Evolutionary conservation across 208 protist species (phyloP), one percentile per base, ranked within the genome.

Genomic region (Wallacemonas rigidus): DNA sequence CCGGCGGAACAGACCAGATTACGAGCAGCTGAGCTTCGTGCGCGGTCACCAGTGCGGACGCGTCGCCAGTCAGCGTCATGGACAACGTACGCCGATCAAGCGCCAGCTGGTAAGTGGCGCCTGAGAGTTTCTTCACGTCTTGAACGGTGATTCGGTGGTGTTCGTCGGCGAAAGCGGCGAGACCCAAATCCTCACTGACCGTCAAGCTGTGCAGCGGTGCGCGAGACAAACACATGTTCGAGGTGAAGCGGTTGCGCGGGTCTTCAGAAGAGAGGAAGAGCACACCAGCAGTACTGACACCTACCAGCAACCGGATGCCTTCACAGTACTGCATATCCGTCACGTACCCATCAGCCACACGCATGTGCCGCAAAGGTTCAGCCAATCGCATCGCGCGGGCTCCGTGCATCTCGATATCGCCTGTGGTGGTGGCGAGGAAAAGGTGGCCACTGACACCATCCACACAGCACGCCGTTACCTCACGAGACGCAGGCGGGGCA

Each of bases 271-370:
- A 74, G 40, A 95, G 71, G 14, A 90, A 62, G 47, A 92, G 71
- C 3, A 43, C 58, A 12, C 90, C 90, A 41, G 71, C 64, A 0
- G 69, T 71, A 11, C 80, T 80, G 40, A 92, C 80, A 7, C 76
- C 80, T 8, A 87, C 38, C 38, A 91, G 81, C 3, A 85, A 76
- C 8, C 78, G 75, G 53, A 86, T 71, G 38, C 69, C 68, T 0
- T 58, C 69, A 54, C 73, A 86, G 81, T 83, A 95, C 58, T 85
- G 12, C 83, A 95, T 84, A 45, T 91, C 81, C 35, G 80, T 74
- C 14, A 87, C 77, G 12, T 61, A 15, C 17, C 54, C 51, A 26
- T 15, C 58, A 6, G 61, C n/a, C 9, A 65, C 40, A 41, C 62
- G 60, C 69, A 85, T 60, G 17, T 35, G 6, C 53, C 73, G 64